Evolutionary conservation across 2,329 filamentous ascomycete species (phyloP).

Genomic region (Fusarium poae): DNA sequence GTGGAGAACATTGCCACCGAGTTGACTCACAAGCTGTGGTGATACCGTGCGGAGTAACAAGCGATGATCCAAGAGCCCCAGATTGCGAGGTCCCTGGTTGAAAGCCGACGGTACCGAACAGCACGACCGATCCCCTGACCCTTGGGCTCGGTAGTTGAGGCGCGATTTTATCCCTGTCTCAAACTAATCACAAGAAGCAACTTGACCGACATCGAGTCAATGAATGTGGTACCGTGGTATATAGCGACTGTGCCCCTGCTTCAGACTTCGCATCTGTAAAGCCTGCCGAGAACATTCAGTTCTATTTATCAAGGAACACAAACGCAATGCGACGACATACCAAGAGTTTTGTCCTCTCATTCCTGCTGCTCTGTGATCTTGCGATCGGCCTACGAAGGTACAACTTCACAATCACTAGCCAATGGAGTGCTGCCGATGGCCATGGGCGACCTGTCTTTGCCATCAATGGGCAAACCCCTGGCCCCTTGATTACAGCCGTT

Average conservation of each 20-base stretch:
- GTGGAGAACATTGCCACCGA: background rate
- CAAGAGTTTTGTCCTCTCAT: background rate
- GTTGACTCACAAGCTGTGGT: background rate
- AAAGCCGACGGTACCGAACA: background rate
- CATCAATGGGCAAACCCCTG: constrained; percentile 25
- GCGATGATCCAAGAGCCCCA: background rate
- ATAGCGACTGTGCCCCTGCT: background rate
- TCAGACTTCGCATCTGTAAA: background rate
- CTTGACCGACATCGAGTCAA: background rate
- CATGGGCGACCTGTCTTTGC: constrained; percentile 6
- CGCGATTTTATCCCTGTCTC: background rate
- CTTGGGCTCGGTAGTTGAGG: background rate
- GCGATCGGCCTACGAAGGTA: background rate
- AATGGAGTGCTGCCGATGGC: constrained; percentile 9
- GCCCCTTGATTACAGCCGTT: constrained; percentile 3
- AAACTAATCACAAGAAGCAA: background rate
- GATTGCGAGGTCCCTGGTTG: background rate
- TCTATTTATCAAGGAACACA: background rate
- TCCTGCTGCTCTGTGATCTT: background rate
- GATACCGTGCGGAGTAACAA: background rate
- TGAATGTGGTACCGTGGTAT: background rate
- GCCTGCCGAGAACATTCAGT: background rate
- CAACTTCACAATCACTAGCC: background rate
- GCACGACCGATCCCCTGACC: background rate
- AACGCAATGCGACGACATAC: background rate